Percentiles rank a stretch among this genome's conserved stretches.
Conservation (phyloP, 2,329 filamentous ascomycete species). For the Paracamarosporium sp. region DNA sequence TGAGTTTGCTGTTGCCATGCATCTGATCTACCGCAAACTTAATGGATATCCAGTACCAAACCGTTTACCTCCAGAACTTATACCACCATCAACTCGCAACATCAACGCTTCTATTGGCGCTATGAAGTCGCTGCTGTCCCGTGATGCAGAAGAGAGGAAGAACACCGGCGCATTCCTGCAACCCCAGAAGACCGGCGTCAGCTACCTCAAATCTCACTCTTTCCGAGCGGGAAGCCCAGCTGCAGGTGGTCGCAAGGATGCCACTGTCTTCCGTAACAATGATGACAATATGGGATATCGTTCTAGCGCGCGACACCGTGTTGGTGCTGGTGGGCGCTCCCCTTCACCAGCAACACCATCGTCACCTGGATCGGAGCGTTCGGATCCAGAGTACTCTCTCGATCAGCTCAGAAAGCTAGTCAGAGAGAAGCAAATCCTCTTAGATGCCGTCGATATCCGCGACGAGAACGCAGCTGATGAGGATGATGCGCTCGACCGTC, state of each 20-base stretch:
- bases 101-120: conserved; percentile 91
- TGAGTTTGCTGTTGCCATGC: conserved; percentile 98
- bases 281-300: conserved; percentile 89
- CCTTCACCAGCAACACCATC: conserved; percentile 75
- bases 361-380: conserved; percentile 63
- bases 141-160: conserved; percentile 90
- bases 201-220: conserved; percentile 94
- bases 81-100: conserved; percentile 93
- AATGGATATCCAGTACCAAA: conserved; percentile 94
- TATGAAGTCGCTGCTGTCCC: conserved; percentile 85
- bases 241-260: conserved; percentile 79
- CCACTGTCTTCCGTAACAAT: conserved; percentile 95
- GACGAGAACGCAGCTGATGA: conserved; percentile 90
- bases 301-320: conserved; percentile 87
- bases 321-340: conserved; percentile 72
- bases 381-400: conserved; percentile 77
- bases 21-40: conserved; percentile 95
- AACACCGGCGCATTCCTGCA: conserved; percentile 87
- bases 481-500: conserved; percentile 87
- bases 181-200: conserved; percentile 96
- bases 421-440: conserved; percentile 88
- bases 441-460: conserved; percentile 95
- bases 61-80: conserved; percentile 85
- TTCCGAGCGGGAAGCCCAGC: conserved; percentile 72
- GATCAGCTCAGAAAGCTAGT: conserved; percentile 94